Conservation (phyloP, 78 protist species). For the Dictyostelium brefeldianum region DNA sequence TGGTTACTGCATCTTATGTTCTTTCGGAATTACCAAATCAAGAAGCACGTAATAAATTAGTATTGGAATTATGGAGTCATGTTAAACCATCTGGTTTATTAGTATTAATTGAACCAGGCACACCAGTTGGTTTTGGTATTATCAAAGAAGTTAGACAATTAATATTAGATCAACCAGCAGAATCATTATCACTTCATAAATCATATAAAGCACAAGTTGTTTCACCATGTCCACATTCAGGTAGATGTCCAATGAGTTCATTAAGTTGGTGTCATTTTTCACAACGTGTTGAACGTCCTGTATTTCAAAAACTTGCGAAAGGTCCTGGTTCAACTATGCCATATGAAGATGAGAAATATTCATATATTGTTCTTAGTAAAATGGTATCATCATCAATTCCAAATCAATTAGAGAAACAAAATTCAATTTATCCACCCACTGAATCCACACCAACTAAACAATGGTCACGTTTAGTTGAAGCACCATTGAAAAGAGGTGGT, state of each 20-base stretch:
- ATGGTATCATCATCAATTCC: constrained; percentile 38
- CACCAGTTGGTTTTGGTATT: constrained; percentile 83
- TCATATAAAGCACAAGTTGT: constrained; percentile 40
- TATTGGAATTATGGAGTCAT: constrained; percentile 65
- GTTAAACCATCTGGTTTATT: constrained; percentile 80
- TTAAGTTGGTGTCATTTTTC: constrained; percentile 87
- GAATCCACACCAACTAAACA: constrained; percentile 18
- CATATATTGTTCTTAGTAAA: constrained; percentile 71
- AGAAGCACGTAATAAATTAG: constrained; percentile 34
- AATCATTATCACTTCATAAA: not conserved
- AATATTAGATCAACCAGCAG: constrained; percentile 29
- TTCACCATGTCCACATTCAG: constrained; percentile 85
- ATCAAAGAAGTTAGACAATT: constrained; percentile 56
- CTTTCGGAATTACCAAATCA: constrained; percentile 70
- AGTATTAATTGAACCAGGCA: constrained; percentile 83
- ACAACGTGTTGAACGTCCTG: constrained; percentile 76
- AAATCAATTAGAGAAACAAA: constrained; percentile 57
- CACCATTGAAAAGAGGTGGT: constrained; percentile 81
- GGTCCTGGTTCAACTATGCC: constrained; percentile 65
- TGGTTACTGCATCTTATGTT: constrained; percentile 82
- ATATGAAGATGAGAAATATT: constrained; percentile 85
- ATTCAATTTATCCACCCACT: not conserved
- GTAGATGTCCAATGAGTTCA: constrained; percentile 70
- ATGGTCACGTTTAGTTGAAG: constrained; percentile 74
- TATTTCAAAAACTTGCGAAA: constrained; percentile 77